Percentiles rank a stretch among this genome's conserved stretches.
Conservation (phyloP, 352 stramenopile genomes). For the Phytophthora rubi region DNA sequence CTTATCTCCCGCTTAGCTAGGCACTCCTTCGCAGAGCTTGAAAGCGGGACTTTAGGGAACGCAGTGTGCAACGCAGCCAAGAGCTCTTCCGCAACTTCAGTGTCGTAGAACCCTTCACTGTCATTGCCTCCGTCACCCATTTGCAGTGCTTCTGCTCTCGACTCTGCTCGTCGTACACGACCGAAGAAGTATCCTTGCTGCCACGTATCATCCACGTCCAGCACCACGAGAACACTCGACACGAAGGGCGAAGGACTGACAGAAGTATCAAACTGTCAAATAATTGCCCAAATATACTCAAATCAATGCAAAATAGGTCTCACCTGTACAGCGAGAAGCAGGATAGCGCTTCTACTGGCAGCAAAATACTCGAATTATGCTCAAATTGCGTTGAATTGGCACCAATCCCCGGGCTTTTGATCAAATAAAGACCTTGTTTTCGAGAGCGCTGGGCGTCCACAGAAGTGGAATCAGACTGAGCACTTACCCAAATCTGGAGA, state of each 20-base stretch:
- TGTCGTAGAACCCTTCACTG: slow-evolving; percentile 29
- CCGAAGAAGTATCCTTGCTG: slow-evolving; percentile 72
- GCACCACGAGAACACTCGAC: slow-evolving; percentile 50
- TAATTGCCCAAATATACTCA: not conserved
- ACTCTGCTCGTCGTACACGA: slow-evolving; percentile 16
- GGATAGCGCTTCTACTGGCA: slow-evolving; percentile 36
- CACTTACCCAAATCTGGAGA: slow-evolving; percentile 37
- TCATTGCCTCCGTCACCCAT: not conserved
- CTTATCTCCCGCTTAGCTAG: slow-evolving; percentile 30
- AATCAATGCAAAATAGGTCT: slow-evolving; percentile 3
- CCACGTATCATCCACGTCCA: slow-evolving; percentile 43
- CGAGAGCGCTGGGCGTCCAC: slow-evolving; percentile 7
- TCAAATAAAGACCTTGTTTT: slow-evolving; percentile 35
- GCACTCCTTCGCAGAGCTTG: slow-evolving; percentile 42
- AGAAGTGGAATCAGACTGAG: not conserved
- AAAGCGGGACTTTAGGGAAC: slow-evolving; percentile 58
- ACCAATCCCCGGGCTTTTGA: slow-evolving; percentile 7
- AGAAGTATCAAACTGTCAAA: slow-evolving; percentile 6
- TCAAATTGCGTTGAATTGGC: not conserved
- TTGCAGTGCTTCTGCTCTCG: not conserved
- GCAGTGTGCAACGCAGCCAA: slow-evolving; percentile 48
- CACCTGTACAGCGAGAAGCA: slow-evolving; percentile 63
- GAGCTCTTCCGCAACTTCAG: slow-evolving; percentile 40
- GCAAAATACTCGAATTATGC: slow-evolving; percentile 34
- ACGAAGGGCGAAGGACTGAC: slow-evolving; percentile 63